phyloP scores from a whole-genome alignment of 768 basidiomycete species.

The Artomyces pyxidatus region DNA sequence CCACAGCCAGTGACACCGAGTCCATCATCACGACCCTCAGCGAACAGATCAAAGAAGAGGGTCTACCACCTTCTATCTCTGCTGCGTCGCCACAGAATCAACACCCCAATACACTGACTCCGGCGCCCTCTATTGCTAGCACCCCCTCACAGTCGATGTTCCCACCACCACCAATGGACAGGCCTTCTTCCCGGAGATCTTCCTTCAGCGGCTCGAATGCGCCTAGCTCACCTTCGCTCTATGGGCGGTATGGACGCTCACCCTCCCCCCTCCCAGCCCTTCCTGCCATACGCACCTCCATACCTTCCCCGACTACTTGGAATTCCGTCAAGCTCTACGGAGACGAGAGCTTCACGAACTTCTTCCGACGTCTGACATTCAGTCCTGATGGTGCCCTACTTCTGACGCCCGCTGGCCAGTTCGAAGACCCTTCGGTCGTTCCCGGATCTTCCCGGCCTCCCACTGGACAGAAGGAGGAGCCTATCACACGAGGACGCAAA shows the following conservation, averaged over 20 bases:
- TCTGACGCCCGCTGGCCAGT: slow-evolving; percentile 93
- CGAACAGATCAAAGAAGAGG: slow-evolving; percentile 48
- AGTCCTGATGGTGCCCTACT: slow-evolving; percentile 92
- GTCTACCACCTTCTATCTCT: slow-evolving; percentile 25
- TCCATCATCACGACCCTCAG: slow-evolving; percentile 41
- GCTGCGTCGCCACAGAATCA: slow-evolving; percentile 22
- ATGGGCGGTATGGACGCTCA: slow-evolving; percentile 66
- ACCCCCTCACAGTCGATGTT: slow-evolving; percentile 52
- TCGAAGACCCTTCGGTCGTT: slow-evolving; percentile 77
- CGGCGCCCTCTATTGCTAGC: slow-evolving; percentile 60
- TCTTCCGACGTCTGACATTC: slow-evolving; percentile 91
- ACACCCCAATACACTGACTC: slow-evolving; percentile 41
- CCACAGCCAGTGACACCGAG: slow-evolving; percentile 72
- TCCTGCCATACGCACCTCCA: slow-evolving; percentile 77
- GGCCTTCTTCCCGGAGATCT: slow-evolving; percentile 53
- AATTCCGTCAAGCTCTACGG: slow-evolving; percentile 79
- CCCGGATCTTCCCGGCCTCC: slow-evolving; percentile 27
- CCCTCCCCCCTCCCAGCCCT: slow-evolving; percentile 89
- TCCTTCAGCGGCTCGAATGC: slow-evolving; percentile 78
- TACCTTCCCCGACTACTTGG: slow-evolving; percentile 45
- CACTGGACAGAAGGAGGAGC: slow-evolving; percentile 29
- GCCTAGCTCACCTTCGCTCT: slow-evolving; percentile 55
- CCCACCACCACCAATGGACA: slow-evolving; percentile 60
- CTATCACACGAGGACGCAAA: slow-evolving; percentile 50
- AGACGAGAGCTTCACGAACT: slow-evolving; percentile 91